Conservation (phyloP, 495 filamentous ascomycete genomes). For the Penicillium waksmanii region DNA sequence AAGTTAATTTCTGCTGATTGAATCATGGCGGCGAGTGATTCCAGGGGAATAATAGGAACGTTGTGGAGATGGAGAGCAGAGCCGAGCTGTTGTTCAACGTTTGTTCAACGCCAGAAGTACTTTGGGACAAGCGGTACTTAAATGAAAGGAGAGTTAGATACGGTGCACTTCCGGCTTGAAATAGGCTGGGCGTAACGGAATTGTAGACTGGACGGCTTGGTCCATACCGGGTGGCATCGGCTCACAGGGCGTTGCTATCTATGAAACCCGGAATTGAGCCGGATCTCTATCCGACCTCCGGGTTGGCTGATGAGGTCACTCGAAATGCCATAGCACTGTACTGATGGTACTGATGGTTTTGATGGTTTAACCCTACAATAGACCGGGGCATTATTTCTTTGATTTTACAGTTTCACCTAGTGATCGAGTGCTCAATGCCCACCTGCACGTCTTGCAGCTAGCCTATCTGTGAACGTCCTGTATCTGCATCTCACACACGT, state of each 20-base stretch:
- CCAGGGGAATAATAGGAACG: neutral
- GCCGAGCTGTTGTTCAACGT: slow-evolving; percentile 4
- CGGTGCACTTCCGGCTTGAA: slow-evolving; percentile 1
- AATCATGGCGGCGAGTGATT: slow-evolving; percentile 60
- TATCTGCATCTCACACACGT: neutral
- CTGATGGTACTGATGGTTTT: too few species aligned
- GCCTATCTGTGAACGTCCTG: neutral
- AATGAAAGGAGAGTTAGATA: neutral
- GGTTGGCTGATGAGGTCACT: neutral
- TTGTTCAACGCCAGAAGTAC: slow-evolving; percentile 4
- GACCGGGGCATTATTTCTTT: too few species aligned
- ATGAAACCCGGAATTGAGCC: slow-evolving; percentile 28
- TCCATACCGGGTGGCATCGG: slow-evolving; percentile 27
- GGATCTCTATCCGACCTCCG: slow-evolving; percentile 30
- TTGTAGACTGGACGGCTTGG: neutral
- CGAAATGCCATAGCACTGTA: neutral
- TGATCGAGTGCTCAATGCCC: too few species aligned
- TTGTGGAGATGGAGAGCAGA: slow-evolving; percentile 1
- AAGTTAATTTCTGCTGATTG: slow-evolving; percentile 68
- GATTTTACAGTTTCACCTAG: too few species aligned
- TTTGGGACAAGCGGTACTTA: slow-evolving; percentile 2
- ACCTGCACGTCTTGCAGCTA: slow-evolving; percentile 1
- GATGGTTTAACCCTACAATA: too few species aligned
- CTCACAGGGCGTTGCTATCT: slow-evolving; percentile 17
- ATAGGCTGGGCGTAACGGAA: neutral